Conservation (phyloP, 1,284 basidiomycete species). For the Ceratobasidium sp. region DNA sequence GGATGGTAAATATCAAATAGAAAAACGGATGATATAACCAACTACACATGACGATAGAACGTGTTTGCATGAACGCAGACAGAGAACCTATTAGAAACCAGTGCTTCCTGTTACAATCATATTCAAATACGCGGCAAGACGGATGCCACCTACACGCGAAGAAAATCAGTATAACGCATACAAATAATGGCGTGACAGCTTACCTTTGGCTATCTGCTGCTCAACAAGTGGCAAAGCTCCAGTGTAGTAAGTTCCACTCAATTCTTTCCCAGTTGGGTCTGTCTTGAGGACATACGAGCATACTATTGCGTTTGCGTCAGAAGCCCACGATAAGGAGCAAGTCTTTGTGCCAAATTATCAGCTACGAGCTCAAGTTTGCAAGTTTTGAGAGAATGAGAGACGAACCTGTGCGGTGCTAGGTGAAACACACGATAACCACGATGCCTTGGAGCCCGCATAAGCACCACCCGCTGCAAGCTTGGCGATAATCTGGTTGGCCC, state of each 20-base stretch:
- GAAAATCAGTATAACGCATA: neutral
- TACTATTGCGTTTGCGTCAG: conserved; percentile 45
- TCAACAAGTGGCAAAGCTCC: conserved; percentile 45
- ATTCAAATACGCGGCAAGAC: conserved; percentile 48
- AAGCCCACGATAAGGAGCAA: conserved; percentile 48
- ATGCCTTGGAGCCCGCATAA: conserved; percentile 30
- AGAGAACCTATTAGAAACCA: conserved; percentile 29
- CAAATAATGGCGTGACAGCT: neutral
- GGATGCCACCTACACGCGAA: conserved; percentile 38
- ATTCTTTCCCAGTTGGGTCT: conserved; percentile 27
- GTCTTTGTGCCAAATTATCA: conserved; percentile 11
- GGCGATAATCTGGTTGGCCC: conserved; percentile 40
- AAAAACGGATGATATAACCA: too few species aligned
- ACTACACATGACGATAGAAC: too few species aligned
- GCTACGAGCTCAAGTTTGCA: neutral
- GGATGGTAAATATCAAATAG: too few species aligned
- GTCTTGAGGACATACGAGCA: conserved; percentile 48
- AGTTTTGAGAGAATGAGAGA: neutral
- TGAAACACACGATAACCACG: conserved; percentile 47
- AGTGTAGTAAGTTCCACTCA: conserved; percentile 44
- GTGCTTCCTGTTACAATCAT: conserved; percentile 45
- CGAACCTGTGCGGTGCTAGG: conserved; percentile 37
- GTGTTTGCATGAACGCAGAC: too few species aligned
- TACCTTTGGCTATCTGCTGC: conserved; percentile 48
- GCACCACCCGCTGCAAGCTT: conserved; percentile 43